A percentile compares a stretch with the other conserved stretches of the same genome.
These are phyloP conservation scores for Cryptococcus jaspeensis DNA, from an alignment of 1,284 basidiomycete genomes.

Conservation along the genomic window DNA sequence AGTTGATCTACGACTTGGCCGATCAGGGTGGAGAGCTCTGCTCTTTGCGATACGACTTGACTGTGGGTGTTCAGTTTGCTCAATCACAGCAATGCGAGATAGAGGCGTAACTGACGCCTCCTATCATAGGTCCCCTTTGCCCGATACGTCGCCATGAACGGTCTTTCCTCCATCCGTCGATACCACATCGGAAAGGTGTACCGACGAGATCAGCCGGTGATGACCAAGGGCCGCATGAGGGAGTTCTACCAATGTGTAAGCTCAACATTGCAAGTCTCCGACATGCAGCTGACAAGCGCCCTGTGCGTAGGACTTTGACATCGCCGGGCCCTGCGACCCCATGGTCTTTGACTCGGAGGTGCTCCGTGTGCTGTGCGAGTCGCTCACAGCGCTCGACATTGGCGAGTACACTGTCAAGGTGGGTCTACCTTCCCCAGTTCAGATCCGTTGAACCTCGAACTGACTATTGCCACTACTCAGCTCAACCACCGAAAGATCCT, in stretches of 20 bases:
- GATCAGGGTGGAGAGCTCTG: slow-evolving; percentile 99
- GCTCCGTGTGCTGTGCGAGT: slow-evolving; percentile 76
- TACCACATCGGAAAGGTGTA: slow-evolving; percentile 99
- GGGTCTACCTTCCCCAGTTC: slow-evolving; percentile 14
- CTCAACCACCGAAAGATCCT: slow-evolving; percentile 96
- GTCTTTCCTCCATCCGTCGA: slow-evolving; percentile 72
- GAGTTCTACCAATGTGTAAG: slow-evolving; percentile 97
- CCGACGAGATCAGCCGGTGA: slow-evolving; percentile 91
- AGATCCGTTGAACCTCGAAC: too few relatives aligned
- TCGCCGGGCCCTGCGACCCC: slow-evolving; percentile 87
- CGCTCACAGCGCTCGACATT: slow-evolving; percentile 79
- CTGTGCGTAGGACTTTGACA: slow-evolving; percentile 78
- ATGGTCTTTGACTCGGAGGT: slow-evolving; percentile 98
- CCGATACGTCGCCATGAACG: slow-evolving; percentile 91
- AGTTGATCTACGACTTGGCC: slow-evolving; percentile 96
- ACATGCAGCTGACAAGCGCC: slow-evolving; percentile 11
- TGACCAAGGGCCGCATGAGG: slow-evolving; percentile 97
- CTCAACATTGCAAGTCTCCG: slow-evolving; percentile 14
- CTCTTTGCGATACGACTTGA: slow-evolving; percentile 92
- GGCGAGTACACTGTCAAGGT: slow-evolving; percentile 94
- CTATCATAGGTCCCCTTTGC: slow-evolving; percentile 73
- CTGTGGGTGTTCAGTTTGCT: slow-evolving; percentile 57
- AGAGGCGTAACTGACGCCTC: neutral
- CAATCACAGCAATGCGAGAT: too few relatives aligned
- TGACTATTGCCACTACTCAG: slow-evolving; percentile 48